Base-by-base conservation (phyloP, 495 filamentous ascomycete genomes). In the Glonium stellatum region DNA sequence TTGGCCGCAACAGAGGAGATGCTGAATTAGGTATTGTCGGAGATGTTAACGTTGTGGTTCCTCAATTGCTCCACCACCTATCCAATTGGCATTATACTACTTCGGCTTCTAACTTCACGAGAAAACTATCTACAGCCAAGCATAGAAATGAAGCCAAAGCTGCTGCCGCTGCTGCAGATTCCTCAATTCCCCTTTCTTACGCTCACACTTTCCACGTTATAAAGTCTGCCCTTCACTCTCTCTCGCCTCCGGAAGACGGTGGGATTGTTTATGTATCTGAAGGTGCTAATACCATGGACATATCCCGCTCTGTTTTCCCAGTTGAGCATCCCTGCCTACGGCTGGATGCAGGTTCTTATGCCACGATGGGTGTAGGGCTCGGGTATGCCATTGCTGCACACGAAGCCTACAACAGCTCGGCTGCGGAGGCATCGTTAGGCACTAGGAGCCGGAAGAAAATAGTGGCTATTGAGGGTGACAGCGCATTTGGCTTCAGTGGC, bases 241-340 rank as follows among this genome's bases (percentile, higher is more conserved):
- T 62, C 11, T 62, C 60, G 8, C 76, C 69, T 5, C 67, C 71
- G 0, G 71, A 77, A 21, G 70, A 77, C 8, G 82, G 82, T 6
- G 69, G 73, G 54, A 77, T 85, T 27, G 79, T 85, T 18, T 85
- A 85, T 59, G 73, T 86, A 55, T 84, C 82, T 1, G 84, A 87
- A 71, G 84, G 84, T 44, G 82, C 83, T 25, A 86, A 86, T 70
- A 84, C 83, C 13, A 85, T 86, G 84, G 82, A 85, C 63, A 85
- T 86, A 46, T 81, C 79, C 3, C 79, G 83, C 18, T 77, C 77
- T 22, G 76, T 81, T 59, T 85, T 87, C 70, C 74, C 77, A 0
- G 73, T 86, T 12, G 70, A 80, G 18, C 71, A 82, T 52, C 84
- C 84, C 8, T 77, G 84, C 31, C 77, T 81, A 3, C 78, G 83